A percentile compares a stretch with the other conserved stretches of the same genome.
These are phyloP conservation scores for Neofusicoccum cordaticola DNA, from an alignment of 2,329 filamentous ascomycete genomes.

Conservation along the genomic window DNA sequence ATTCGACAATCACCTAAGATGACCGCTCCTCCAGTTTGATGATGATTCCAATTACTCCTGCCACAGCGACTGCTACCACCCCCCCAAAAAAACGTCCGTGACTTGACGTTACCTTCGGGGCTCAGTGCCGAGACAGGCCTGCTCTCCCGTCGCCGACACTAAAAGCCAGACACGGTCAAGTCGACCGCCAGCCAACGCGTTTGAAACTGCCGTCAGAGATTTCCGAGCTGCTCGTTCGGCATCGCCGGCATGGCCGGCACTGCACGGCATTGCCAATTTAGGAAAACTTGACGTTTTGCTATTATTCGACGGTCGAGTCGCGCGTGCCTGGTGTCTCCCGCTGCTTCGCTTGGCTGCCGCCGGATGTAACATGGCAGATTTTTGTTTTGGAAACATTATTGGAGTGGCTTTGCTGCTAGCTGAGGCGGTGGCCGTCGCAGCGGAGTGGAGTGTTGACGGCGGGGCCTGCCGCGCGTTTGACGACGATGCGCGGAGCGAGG, in stretches of 20 bases:
- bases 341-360: neutral
- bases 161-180: neutral
- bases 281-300: neutral
- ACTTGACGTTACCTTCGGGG: neutral
- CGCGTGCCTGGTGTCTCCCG: neutral
- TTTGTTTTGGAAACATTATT: slow-evolving; percentile 1
- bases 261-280: neutral
- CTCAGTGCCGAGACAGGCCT: neutral
- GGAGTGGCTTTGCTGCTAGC: neutral
- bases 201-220: slow-evolving; percentile 5
- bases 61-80: neutral
- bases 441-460: neutral
- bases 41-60: neutral
- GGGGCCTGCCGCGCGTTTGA: slow-evolving; percentile 4
- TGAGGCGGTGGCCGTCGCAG: neutral
- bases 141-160: neutral
- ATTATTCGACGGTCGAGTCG: neutral
- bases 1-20: neutral
- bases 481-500: neutral
- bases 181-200: neutral
- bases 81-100: neutral
- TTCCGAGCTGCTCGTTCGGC: neutral
- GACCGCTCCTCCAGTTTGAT: neutral
- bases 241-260: neutral
- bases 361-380: neutral